phyloP scores from a whole-genome alignment of 2,329 filamentous ascomycete species.

The Sclerotinia nivalis region DNA sequence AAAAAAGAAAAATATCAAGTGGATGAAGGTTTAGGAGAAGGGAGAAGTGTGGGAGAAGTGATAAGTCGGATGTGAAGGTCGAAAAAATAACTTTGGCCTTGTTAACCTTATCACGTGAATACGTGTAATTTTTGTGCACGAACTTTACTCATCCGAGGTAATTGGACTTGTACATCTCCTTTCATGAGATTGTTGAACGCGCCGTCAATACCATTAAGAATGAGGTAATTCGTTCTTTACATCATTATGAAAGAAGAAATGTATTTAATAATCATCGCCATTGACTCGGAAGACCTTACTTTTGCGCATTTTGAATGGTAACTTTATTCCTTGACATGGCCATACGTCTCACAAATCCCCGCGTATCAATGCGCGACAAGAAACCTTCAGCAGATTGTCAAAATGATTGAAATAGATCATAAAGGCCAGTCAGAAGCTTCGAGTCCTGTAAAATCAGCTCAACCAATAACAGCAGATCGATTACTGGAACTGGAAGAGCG shows the following conservation, averaged over 20 bases:
- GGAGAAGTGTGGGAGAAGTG: not conserved
- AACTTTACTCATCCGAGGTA: not conserved
- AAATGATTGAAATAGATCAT: slow-evolving; percentile 30
- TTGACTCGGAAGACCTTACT: not conserved
- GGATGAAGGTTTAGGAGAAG: not conserved
- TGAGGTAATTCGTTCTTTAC: not conserved
- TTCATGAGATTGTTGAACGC: not conserved
- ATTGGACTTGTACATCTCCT: not conserved
- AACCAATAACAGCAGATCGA: slow-evolving; percentile 33
- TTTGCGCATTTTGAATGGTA: not conserved
- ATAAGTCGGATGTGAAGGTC: not conserved
- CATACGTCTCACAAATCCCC: not conserved
- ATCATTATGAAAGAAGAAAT: not conserved
- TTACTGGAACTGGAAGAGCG: slow-evolving; percentile 34
- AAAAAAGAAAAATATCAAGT: not conserved
- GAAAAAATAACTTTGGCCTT: too few species aligned
- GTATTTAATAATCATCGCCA: not conserved
- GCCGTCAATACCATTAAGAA: not conserved
- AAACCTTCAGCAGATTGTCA: not conserved
- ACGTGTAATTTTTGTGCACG: not conserved
- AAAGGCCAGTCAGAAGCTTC: slow-evolving; percentile 27
- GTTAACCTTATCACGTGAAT: not conserved
- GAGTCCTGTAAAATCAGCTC: slow-evolving; percentile 32
- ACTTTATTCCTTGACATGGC: not conserved
- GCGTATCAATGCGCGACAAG: not conserved